phyloP scores from a whole-genome alignment of 2,329 filamentous ascomycete species.

The Amauroascus verrucosus region DNA sequence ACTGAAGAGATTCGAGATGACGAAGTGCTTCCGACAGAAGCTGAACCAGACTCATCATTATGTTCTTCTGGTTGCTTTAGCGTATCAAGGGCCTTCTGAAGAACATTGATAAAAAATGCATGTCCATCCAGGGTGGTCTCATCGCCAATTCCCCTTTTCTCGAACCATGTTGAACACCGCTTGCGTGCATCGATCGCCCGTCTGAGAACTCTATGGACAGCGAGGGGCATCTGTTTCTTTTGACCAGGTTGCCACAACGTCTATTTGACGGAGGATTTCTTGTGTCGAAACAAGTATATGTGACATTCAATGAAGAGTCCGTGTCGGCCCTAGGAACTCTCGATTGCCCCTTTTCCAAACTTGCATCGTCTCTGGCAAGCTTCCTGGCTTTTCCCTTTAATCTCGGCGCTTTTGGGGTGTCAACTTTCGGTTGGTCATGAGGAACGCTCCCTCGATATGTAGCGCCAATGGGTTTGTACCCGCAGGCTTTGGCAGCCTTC shows the following conservation, averaged over 20 bases:
- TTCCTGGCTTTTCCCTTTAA: conserved; percentile 9
- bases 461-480: neutral
- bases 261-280: conserved; percentile 5
- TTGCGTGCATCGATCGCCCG: conserved; percentile 14
- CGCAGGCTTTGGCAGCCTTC: conserved; percentile 2
- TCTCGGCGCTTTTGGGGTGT: neutral
- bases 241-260: neutral
- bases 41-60: neutral
- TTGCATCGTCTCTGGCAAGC: conserved; percentile 1
- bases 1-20: neutral
- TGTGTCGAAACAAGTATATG: conserved; percentile 5
- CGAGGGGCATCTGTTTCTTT: conserved; percentile 3
- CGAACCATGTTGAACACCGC: conserved; percentile 14
- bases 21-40: neutral
- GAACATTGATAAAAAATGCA: conserved; percentile 5
- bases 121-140: neutral
- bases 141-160: conserved; percentile 3
- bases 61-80: neutral
- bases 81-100: neutral
- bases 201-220: conserved; percentile 3
- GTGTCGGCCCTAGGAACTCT: neutral
- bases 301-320: too few relatives aligned
- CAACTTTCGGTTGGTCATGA: neutral
- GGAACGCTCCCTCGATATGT: neutral
- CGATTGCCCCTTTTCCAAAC: neutral